phyloP scores from a whole-genome alignment of 345 rosid species.

The Nasturtium officinale region DNA sequence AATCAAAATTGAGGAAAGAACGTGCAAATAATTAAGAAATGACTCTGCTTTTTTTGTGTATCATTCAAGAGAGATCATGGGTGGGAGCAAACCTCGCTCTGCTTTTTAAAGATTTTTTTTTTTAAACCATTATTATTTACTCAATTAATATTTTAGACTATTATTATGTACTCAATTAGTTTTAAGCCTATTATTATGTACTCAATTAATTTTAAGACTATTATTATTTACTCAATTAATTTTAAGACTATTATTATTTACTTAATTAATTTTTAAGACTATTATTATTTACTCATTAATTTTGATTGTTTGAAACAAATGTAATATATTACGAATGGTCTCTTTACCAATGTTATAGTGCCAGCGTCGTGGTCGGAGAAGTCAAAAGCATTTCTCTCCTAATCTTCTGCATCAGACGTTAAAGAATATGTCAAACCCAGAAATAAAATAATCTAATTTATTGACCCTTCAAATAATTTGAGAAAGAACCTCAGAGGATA shows the following conservation, averaged over 20 bases:
- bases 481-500: constrained; percentile 15
- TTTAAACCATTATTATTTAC: not conserved
- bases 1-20: constrained; percentile 35
- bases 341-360: constrained; percentile 15
- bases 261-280: not conserved
- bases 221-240: not conserved
- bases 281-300: not conserved
- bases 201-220: not conserved
- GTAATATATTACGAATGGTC: not conserved
- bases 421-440: constrained; percentile 29
- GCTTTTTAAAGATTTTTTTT: not conserved
- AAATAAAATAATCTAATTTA: not conserved
- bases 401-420: constrained; percentile 30
- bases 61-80: constrained; percentile 37
- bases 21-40: constrained; percentile 31
- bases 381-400: constrained; percentile 29
- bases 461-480: not conserved
- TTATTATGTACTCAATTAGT: not conserved
- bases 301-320: not conserved
- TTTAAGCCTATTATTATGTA: not conserved
- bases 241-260: too few relatives aligned
- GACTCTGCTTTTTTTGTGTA: constrained; percentile 16
- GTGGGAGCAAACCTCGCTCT: constrained; percentile 46
- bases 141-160: not conserved
- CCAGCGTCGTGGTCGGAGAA: constrained; percentile 35